phyloP scores from a whole-genome alignment of 768 basidiomycete genomes.

The Boletus vermiculosoides region DNA sequence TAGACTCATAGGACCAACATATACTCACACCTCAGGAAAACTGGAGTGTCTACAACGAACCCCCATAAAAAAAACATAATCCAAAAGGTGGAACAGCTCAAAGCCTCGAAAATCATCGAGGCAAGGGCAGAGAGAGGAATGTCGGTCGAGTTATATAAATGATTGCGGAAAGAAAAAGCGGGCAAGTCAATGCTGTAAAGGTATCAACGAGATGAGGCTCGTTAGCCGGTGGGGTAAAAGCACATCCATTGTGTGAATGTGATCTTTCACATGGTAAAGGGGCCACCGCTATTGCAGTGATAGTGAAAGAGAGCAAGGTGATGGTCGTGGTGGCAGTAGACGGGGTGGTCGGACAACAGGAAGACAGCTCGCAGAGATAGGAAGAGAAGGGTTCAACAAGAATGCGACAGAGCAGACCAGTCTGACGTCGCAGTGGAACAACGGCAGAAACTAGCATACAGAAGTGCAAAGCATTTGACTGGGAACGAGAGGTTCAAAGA shows the following conservation, averaged over 20 bases:
- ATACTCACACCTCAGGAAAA: not conserved
- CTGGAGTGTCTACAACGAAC: not conserved
- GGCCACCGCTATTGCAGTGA: slow-evolving; percentile 2
- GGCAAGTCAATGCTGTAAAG: slow-evolving; percentile 1
- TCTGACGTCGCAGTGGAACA: slow-evolving; percentile 24
- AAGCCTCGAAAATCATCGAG: not conserved
- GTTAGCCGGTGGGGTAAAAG: slow-evolving; percentile 32
- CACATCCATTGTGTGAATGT: slow-evolving; percentile 16
- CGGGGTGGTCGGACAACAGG: slow-evolving; percentile 13
- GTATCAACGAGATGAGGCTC: slow-evolving; percentile 39
- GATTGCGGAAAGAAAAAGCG: not conserved
- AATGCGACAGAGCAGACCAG: slow-evolving; percentile 28
- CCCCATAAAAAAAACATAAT: not conserved
- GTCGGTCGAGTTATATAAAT: not conserved
- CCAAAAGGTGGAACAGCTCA: not conserved
- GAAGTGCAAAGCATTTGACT: slow-evolving; percentile 1
- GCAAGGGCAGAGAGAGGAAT: not conserved
- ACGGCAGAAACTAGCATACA: slow-evolving; percentile 25
- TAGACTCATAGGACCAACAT: not conserved
- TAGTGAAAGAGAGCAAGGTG: not conserved
- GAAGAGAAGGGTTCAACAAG: not conserved
- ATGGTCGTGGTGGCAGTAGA: not conserved
- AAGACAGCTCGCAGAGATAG: not conserved
- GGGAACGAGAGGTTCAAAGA: slow-evolving; percentile 10
- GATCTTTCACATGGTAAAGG: slow-evolving; percentile 16